Percentiles rank a stretch among this genome's conserved stretches.
These are phyloP conservation scores for Staphylotrichum longicolle DNA, from an alignment of 495 filamentous ascomycete genomes.

Conservation along the genomic window DNA sequence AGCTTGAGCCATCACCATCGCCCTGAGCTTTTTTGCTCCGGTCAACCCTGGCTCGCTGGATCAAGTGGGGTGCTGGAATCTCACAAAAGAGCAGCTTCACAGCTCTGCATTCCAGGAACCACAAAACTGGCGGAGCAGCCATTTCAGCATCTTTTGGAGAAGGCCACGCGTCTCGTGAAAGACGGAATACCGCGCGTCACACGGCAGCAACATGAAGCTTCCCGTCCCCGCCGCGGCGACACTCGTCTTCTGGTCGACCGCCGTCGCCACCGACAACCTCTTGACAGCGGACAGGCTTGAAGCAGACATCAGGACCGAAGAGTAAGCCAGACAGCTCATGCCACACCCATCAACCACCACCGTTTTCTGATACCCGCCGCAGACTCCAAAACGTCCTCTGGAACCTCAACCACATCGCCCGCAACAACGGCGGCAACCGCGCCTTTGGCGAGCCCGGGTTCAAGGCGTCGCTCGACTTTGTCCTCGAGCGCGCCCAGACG, in stretches of 20 bases:
- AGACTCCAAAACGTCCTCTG: constrained; percentile 38
- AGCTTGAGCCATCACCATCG: background rate
- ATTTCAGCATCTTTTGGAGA: too few relatives aligned
- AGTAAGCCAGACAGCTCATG: constrained; percentile 24
- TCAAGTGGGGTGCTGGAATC: too few relatives aligned
- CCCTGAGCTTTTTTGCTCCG: too few relatives aligned
- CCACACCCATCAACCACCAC: constrained; percentile 6
- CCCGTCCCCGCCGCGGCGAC: constrained; percentile 5
- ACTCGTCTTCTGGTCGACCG: constrained; percentile 22
- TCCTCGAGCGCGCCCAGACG: constrained; percentile 47
- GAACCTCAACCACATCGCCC: constrained; percentile 45
- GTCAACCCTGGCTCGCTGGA: too few relatives aligned
- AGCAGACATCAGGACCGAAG: constrained; percentile 31
- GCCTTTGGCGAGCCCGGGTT: constrained; percentile 62
- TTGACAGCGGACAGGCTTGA: constrained; percentile 32
- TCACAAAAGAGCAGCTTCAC: too few relatives aligned
- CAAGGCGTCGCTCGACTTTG: constrained; percentile 60
- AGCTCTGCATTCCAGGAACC: too few relatives aligned
- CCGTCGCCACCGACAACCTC: constrained; percentile 21
- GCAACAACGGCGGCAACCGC: constrained; percentile 44
- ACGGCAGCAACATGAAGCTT: constrained; percentile 24
- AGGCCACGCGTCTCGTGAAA: too few relatives aligned
- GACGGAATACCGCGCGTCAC: constrained; percentile 24
- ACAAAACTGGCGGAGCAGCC: too few relatives aligned
- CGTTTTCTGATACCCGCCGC: background rate